Evolutionary conservation across 306 rosid species (phyloP), one percentile per base, ranked within the genome.

Genomic region (Gastrolobium villosum): DNA sequence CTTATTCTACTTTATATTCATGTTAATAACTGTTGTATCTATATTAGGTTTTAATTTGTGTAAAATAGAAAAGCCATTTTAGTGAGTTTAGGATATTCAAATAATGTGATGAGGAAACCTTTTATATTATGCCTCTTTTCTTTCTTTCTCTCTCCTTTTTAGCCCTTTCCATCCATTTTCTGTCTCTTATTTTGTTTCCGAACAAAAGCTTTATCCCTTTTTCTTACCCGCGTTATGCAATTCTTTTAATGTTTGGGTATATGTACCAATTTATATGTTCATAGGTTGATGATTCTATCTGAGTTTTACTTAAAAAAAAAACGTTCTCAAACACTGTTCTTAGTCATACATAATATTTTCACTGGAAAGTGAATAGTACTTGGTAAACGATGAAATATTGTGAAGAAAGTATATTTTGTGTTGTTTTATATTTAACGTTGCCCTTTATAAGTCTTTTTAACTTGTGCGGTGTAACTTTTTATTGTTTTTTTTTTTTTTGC

Each of bases 11-110:
- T 56, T n/a, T n/a, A n/a, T n/a, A 56, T 72, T 59, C 48, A 28
- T 80, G 34, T 56, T 55, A 69, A 60, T 11, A 14, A 37, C 54
- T 61, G 20, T 26, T 62, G 74, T 85, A 81, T 44, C 35, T 52
- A 30, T 7, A n/a, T 55, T 55, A 10, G 60, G 68, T 35, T 49
- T 85, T 49, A 80, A 56, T 61, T 39, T 50, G 44, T 79, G 63
- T 67, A 59, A 30, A 53, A 43, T 70, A 37, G 57, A 20, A 56
- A 78, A 66, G 44, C 69, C 57, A 49, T 68, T 48, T 13, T 43
- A 45, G 14, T n/a, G 72, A 65, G 64, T 14, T 63, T 30, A 14
- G 10, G 55, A 69, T 66, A 55, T 68, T 79, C 6, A 7, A 60
- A 43, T 52, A 11, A 66, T 49, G 41, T 31, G 48, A 61, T 67